Conservation (phyloP, 1,284 basidiomycete genomes). For the Coniferiporia sulphurascens region DNA sequence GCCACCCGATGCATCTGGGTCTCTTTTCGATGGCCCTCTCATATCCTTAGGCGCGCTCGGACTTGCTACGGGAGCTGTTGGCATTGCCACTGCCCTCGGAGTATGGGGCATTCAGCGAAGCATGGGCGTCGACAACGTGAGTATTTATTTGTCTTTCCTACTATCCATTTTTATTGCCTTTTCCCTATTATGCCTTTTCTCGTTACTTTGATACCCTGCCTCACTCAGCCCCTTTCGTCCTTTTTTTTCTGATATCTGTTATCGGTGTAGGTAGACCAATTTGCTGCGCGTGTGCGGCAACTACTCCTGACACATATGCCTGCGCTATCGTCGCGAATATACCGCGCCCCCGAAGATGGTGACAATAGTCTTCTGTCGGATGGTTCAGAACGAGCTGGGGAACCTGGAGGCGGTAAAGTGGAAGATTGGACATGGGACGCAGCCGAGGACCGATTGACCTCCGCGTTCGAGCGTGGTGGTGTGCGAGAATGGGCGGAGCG, state of each 20-base stretch:
- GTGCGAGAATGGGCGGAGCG: slow-evolving; percentile 11
- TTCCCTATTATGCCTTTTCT: neutral
- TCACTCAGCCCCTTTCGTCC: too few species aligned
- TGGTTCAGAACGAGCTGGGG: neutral
- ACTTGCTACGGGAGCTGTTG: slow-evolving; percentile 16
- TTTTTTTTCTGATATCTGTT: neutral
- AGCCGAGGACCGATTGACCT: slow-evolving; percentile 11
- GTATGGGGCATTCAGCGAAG: slow-evolving; percentile 10
- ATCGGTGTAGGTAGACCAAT: slow-evolving; percentile 12
- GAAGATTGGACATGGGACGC: slow-evolving; percentile 7
- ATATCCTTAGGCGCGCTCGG: slow-evolving; percentile 16
- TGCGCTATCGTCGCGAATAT: slow-evolving; percentile 10
- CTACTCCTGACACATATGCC: slow-evolving; percentile 12
- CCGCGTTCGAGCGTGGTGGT: slow-evolving; percentile 14
- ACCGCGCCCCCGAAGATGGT: neutral
- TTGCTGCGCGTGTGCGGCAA: slow-evolving; percentile 10
- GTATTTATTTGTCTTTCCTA: neutral
- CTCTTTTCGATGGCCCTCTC: slow-evolving; percentile 11
- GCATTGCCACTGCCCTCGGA: slow-evolving; percentile 1
- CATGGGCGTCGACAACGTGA: slow-evolving; percentile 16
- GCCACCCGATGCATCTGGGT: neutral
- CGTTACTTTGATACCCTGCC: too few species aligned
- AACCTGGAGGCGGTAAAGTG: neutral
- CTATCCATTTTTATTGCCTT: neutral
- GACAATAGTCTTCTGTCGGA: neutral